phyloP scores from a whole-genome alignment of 441 rosid species.

The Populus hybrid region DNA sequence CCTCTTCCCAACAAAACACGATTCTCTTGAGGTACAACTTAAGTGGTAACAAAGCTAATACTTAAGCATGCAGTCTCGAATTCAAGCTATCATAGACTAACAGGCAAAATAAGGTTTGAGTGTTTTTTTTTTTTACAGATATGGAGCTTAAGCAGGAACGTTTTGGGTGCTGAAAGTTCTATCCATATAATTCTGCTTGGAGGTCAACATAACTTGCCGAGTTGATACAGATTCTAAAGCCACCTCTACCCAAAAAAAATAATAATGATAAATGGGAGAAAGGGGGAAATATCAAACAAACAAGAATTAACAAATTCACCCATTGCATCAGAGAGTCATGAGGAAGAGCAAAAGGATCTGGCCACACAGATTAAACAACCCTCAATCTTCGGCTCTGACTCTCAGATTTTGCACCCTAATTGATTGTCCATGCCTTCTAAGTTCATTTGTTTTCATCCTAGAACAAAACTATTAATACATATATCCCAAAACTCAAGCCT shows the following conservation, averaged over 20 bases:
- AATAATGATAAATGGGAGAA: constrained; percentile 8
- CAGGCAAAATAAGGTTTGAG: constrained; percentile 14
- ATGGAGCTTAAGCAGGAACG: constrained; percentile 26
- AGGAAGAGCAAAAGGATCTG: constrained; percentile 37
- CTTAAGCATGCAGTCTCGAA: too few species aligned
- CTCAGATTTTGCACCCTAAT: constrained; percentile 17
- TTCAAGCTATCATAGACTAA: constrained; percentile 16
- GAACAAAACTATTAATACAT: constrained; percentile 6
- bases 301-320: constrained; percentile 55
- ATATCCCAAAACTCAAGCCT: constrained; percentile 24
- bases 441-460: constrained; percentile 6
- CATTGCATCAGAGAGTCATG: constrained; percentile 29
- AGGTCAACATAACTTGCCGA: constrained; percentile 19
- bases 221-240: constrained; percentile 45
- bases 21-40: too few species aligned
- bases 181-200: constrained; percentile 27
- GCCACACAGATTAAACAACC: constrained; percentile 4
- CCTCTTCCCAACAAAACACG: too few species aligned
- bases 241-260: constrained; percentile 38
- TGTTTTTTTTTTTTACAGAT: constrained; percentile 33
- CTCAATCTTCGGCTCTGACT: constrained; percentile 29
- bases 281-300: constrained; percentile 31
- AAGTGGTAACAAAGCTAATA: too few species aligned
- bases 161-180: constrained; percentile 4
- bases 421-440: background rate